Base-by-base conservation (phyloP, 441 rosid species). In the Gossypium laxum region DNA sequence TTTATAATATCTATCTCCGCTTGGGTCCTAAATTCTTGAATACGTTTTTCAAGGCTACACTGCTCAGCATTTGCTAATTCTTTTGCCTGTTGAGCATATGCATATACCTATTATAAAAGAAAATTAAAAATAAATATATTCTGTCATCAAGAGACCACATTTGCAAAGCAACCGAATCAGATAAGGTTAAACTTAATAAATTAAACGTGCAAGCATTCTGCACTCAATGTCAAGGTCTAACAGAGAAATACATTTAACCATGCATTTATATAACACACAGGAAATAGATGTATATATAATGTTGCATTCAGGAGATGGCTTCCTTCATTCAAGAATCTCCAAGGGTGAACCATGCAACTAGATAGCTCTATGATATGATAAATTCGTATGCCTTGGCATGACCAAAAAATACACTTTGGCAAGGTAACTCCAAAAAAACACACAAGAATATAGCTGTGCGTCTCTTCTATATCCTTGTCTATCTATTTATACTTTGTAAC, bases 21-120 rank as follows among this genome's bases (percentile, higher is more conserved):
- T 79, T 84, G 95, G 50, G 96, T 88, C 81, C 95, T 86, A 79
- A 86, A 92, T 77, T 92, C 98, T 77, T 92, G 96, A 83, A 92
- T 90, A 76, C 98, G 83, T 80, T 86, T 88, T 64, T 86, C 96
- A 75, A 90, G 89, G 72, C 85, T 88, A 80, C 91, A 91, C 81
- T 89, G 93, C 71, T 90, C 98, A 67, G 80, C 74, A 77, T 74
- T 85, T n/a, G 93, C 88, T 78, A 81, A 77, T 84, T 92, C 98
- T 83, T 92, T 92, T 52, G 96, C 84, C 74, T 89, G 96, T 66
- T 90, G 96, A 28, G 93, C 92, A 86, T 84, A 92, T 41, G 95
- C 86, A 76, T 90, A 84, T 56, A 90, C 85, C 98, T 92, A 80
- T 45, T 24, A 73, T 58, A 48, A 32, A 38, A 30, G 6, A 30